These are phyloP conservation scores for Parafenestella ontariensis DNA, from an alignment of 2,329 filamentous ascomycete species.

Conservation along the genomic window DNA sequence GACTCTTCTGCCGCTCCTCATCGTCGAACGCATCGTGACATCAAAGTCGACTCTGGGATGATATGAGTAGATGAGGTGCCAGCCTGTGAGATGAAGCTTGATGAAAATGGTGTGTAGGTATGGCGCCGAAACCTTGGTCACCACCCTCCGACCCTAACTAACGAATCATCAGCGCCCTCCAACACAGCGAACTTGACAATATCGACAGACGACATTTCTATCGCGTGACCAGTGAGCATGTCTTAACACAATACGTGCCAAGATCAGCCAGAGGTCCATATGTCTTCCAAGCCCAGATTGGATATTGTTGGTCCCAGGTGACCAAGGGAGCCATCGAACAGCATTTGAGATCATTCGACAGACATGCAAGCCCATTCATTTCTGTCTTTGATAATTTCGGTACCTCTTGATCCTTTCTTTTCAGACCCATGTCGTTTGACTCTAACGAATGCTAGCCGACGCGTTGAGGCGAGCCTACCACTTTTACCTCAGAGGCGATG, in stretches of 20 bases:
- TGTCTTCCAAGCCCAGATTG: not conserved
- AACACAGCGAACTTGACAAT: not conserved
- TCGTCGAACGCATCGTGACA: not conserved
- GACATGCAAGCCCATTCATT: not conserved
- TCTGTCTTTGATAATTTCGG: constrained; percentile 5
- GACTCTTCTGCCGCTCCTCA: not conserved
- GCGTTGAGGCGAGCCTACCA: not conserved
- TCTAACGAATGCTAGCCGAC: not conserved
- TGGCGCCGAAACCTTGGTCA: not conserved
- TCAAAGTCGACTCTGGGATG: not conserved
- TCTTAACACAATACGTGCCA: not conserved
- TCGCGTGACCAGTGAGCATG: constrained; percentile 1
- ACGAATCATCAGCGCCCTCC: constrained; percentile 2
- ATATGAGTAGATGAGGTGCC: not conserved
- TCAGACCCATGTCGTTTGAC: no score
- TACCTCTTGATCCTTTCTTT: not conserved
- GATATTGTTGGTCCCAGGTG: not conserved
- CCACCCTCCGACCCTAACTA: not conserved
- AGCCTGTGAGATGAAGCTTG: not conserved
- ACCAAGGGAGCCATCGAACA: not conserved
- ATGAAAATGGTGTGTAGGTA: constrained; percentile 5
- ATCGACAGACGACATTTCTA: not conserved
- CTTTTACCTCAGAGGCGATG: not conserved
- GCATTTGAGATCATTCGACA: not conserved
- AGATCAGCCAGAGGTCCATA: not conserved